These are phyloP conservation scores for Saccharomycopsis microspora DNA, from an alignment of 805 yeast species.

Conservation along the genomic window DNA sequence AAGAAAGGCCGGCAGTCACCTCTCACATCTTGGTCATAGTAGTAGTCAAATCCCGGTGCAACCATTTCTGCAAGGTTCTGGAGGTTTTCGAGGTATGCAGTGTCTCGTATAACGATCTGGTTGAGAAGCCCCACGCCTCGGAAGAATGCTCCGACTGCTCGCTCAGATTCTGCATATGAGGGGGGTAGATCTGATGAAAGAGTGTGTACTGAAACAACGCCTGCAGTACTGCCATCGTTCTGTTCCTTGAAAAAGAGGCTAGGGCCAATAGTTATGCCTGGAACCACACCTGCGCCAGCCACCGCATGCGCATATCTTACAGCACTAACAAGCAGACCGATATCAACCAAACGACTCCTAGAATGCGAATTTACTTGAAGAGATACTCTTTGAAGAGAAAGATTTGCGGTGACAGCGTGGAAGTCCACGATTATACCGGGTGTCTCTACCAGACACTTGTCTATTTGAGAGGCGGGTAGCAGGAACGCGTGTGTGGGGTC, in stretches of 20 bases:
- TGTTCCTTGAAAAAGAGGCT: constrained; percentile 14
- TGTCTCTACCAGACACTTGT: constrained; percentile 13
- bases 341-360: constrained; percentile 9
- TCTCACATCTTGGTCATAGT: constrained; percentile 10
- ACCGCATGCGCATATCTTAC: constrained; percentile 14
- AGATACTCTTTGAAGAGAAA: neutral
- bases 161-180: constrained; percentile 11
- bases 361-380: constrained; percentile 11
- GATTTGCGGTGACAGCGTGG: neutral
- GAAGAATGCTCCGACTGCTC: constrained; percentile 14
- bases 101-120: constrained; percentile 13
- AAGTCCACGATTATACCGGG: neutral
- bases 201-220: too few relatives aligned
- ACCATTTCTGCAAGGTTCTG: constrained; percentile 3
- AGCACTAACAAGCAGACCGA: constrained; percentile 14
- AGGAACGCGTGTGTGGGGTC: constrained; percentile 7
- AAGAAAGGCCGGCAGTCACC: constrained; percentile 14
- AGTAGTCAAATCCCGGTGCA: constrained; percentile 11
- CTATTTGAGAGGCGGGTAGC: constrained; percentile 11
- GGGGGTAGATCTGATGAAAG: constrained; percentile 3
- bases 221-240: neutral
- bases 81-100: constrained; percentile 11
- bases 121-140: constrained; percentile 10
- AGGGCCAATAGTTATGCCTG: constrained; percentile 9
- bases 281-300: constrained; percentile 3